A percentile compares a stretch with the other conserved stretches of the same genome.
Evolutionary conservation across 1,284 basidiomycete species (phyloP).

Genomic region (Blastosporella zonata): DNA sequence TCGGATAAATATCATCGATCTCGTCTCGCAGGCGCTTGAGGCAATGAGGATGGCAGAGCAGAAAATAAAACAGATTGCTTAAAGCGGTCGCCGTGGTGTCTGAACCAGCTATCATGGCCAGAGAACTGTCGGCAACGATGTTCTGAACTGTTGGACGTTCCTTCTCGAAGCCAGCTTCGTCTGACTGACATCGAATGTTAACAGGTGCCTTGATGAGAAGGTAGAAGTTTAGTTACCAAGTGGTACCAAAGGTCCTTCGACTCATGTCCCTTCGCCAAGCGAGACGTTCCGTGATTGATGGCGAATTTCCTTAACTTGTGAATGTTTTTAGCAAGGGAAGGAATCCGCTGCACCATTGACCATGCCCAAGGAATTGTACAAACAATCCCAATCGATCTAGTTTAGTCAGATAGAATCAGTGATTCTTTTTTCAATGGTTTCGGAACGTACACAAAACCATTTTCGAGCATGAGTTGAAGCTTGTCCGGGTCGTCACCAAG

Average conservation of each 20-base stretch:
- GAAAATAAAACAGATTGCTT: conserved; percentile 41
- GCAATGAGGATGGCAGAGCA: conserved; percentile 42
- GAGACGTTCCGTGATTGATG: conserved; percentile 12
- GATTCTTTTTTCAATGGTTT: not conserved
- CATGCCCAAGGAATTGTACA: conserved; percentile 18
- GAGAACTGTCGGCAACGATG: conserved; percentile 42
- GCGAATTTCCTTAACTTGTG: conserved; percentile 16
- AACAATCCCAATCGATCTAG: conserved; percentile 15
- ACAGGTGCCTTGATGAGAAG: not conserved
- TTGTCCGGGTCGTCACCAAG: conserved; percentile 10
- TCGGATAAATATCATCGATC: conserved; percentile 49
- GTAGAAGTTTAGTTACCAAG: conserved; percentile 27
- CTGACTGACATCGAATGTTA: conserved; percentile 32
- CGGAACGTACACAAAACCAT: conserved; percentile 13
- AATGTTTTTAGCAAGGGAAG: conserved; percentile 15
- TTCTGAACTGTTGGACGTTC: conserved; percentile 30
- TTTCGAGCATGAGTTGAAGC: conserved; percentile 16
- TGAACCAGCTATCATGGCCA: conserved; percentile 55
- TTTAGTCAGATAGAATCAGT: not conserved
- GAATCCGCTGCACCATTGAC: conserved; percentile 12
- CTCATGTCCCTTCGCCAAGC: conserved; percentile 16
- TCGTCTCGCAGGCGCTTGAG: conserved; percentile 48
- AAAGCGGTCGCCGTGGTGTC: conserved; percentile 53
- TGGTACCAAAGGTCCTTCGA: conserved; percentile 49
- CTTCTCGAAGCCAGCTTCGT: conserved; percentile 43